Conservation (phyloP, 768 basidiomycete species). For the Amanita exitialis region DNA sequence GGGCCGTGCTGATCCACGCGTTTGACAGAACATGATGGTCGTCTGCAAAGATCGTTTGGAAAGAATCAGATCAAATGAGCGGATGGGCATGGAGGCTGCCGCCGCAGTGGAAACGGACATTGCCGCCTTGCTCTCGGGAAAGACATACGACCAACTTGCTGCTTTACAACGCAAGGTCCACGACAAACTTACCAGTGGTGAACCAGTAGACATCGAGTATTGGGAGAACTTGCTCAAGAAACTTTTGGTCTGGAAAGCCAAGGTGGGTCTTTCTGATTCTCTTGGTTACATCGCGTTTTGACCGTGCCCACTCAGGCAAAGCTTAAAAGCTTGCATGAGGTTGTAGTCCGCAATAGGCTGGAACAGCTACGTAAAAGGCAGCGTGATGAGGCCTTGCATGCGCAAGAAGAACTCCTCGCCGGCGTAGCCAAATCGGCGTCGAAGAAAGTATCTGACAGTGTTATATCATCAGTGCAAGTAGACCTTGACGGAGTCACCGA, state of each 20-base stretch:
- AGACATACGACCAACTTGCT: conserved; percentile 77
- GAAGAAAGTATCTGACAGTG: conserved; percentile 23
- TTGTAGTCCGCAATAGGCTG: conserved; percentile 91
- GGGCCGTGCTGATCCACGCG: neutral
- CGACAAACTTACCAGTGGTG: conserved; percentile 80
- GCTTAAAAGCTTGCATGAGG: conserved; percentile 86
- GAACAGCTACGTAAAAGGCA: conserved; percentile 95
- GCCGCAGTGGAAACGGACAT: conserved; percentile 84
- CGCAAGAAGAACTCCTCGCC: conserved; percentile 83
- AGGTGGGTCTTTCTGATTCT: conserved; percentile 34
- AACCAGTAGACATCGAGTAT: conserved; percentile 95
- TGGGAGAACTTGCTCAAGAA: conserved; percentile 93
- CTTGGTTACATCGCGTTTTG: neutral
- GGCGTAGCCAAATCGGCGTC: conserved; percentile 60
- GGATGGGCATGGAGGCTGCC: conserved; percentile 60
- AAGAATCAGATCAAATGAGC: conserved; percentile 49
- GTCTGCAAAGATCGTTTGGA: conserved; percentile 90
- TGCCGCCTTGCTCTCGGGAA: conserved; percentile 68
- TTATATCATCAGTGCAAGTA: conserved; percentile 20
- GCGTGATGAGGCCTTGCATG: conserved; percentile 90
- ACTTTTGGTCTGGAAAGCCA: conserved; percentile 93
- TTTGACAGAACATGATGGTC: conserved; percentile 85
- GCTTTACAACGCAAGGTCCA: conserved; percentile 81
- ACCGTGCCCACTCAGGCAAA: conserved; percentile 51
- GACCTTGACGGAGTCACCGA: conserved; percentile 33